Evolutionary conservation across 495 filamentous ascomycete genomes (phyloP).

Genomic region (Aspergillus asperescens): DNA sequence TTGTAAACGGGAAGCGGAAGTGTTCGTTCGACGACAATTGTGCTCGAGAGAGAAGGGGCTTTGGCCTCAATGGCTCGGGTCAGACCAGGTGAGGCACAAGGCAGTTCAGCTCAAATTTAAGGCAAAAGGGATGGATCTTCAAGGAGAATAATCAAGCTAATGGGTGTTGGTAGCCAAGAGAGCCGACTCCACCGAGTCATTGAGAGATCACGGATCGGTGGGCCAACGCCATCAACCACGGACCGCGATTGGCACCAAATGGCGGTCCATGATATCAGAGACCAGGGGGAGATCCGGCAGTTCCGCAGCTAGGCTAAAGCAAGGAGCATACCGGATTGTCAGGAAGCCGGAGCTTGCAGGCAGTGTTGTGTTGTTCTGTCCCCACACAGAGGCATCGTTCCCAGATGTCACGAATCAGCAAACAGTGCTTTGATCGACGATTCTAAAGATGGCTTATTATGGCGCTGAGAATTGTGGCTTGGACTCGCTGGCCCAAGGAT

Average conservation of each 20-base stretch:
- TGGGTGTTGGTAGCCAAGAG: constrained; percentile 23
- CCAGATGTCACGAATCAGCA: neutral
- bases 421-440: neutral
- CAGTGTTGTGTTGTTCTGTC: neutral
- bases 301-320: constrained; percentile 9
- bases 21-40: neutral
- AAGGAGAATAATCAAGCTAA: constrained; percentile 12
- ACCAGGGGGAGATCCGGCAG: constrained; percentile 10
- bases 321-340: too few relatives aligned
- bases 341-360: too few relatives aligned
- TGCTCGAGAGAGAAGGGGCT: neutral
- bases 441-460: neutral
- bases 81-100: neutral
- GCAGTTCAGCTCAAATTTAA: constrained; percentile 22
- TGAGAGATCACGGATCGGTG: constrained; percentile 6
- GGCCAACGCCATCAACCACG: constrained; percentile 7
- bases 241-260: constrained; percentile 1
- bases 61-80: neutral
- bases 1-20: constrained; percentile 2
- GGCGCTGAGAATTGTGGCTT: neutral
- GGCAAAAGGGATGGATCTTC: constrained; percentile 5
- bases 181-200: constrained; percentile 13
- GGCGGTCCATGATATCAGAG: constrained; percentile 14
- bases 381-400: neutral
- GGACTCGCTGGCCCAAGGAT: neutral